Base-by-base conservation (phyloP, 352 stramenopile species). In the Pythium diclinum region DNA sequence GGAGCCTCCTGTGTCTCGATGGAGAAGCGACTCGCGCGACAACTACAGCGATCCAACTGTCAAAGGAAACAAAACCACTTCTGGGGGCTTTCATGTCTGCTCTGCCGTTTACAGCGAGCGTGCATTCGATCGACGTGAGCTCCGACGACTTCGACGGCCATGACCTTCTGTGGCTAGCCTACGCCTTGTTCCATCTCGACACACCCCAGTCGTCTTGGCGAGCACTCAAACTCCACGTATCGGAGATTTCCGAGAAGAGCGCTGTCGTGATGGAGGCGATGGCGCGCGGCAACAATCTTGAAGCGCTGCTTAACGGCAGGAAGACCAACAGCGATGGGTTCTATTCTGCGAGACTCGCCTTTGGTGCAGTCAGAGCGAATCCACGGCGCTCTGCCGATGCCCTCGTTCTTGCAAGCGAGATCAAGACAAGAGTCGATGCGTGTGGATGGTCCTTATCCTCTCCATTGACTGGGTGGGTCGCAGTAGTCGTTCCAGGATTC, bases 121-220 rank as follows among this genome's bases (percentile, higher is more conserved):
- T n/a, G n/a, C 47, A 54, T n/a, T 33, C 47, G n/a, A 13, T 54
- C 47, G 25, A 54, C 19, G 25, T 54, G 8, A 32, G 1, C n/a
- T 28, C n/a, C 4, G 8, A 30, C 19, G 17, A 54, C 11, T 54
- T 54, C 6, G 47, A 32, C 13, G 7, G 25, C 8, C n/a, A 54
- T 14, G 47, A 28, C 23, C n/a, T 53, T 7, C 17, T 6, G 8
- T 53, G 47, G 47, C 47, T 54, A 1, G 47, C 47, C 1, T 54
- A 54, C 47, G 47, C n/a, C n/a, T 33, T 54, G 19, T 54, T 54
- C 47, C 47, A 54, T 33, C 47, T n/a, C 7, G 47, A 54, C 19
- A 8, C 47, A 3, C 8, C 19, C 19, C 8, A 25, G 11, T 54
- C 47, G 17, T 54, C 47, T 14, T 54, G 47, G 47, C 47, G 47